phyloP scores from a whole-genome alignment of 441 rosid species.

The Populus hybrid region DNA sequence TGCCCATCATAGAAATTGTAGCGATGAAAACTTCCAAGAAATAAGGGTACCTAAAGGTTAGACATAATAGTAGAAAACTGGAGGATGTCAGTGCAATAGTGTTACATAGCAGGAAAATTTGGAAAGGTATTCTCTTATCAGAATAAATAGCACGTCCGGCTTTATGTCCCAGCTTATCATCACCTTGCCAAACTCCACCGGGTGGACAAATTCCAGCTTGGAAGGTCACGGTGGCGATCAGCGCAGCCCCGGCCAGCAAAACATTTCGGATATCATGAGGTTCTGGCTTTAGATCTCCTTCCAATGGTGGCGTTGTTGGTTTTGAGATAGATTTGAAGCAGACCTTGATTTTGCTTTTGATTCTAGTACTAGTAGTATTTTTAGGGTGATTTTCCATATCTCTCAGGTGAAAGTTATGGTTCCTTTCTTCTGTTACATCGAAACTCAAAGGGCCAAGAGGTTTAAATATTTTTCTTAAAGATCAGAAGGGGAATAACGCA shows the following conservation, averaged over 20 bases:
- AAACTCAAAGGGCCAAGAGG: too few relatives aligned
- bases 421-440: too few relatives aligned
- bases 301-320: background rate
- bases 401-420: too few relatives aligned
- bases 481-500: too few relatives aligned
- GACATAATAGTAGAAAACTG: slow-evolving; percentile 15
- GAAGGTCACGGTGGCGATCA: slow-evolving; percentile 22
- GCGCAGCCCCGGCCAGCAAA: slow-evolving; percentile 14
- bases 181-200: slow-evolving; percentile 25
- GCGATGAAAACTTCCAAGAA: slow-evolving; percentile 28
- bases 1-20: slow-evolving; percentile 12
- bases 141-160: slow-evolving; percentile 27
- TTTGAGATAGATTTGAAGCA: too few relatives aligned
- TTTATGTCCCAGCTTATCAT: background rate
- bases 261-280: slow-evolving; percentile 1
- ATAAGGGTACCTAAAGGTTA: slow-evolving; percentile 17
- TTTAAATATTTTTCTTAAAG: too few relatives aligned
- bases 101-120: slow-evolving; percentile 27
- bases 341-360: too few relatives aligned
- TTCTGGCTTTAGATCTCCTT: background rate
- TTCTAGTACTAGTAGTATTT: too few relatives aligned
- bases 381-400: too few relatives aligned
- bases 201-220: slow-evolving; percentile 28
- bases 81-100: slow-evolving; percentile 31
- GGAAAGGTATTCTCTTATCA: background rate